These are phyloP conservation scores for Nepenthes alata DNA, from an alignment of 179 eudicot genomes.

Conservation along the genomic window DNA sequence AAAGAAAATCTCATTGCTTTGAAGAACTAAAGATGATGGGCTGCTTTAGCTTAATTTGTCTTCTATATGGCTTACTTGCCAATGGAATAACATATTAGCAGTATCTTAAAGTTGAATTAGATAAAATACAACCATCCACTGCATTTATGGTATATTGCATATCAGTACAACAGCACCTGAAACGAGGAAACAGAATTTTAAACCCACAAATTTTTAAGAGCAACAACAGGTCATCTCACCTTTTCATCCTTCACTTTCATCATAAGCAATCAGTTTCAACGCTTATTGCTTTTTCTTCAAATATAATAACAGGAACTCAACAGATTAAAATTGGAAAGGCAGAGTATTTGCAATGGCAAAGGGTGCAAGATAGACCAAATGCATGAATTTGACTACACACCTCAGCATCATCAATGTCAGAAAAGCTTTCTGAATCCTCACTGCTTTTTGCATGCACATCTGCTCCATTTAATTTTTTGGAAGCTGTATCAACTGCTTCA, in stretches of 20 bases:
- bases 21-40: not conserved
- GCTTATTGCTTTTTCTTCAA: not conserved
- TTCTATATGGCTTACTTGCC: not conserved
- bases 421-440: slow-evolving; percentile 45
- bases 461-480: slow-evolving; percentile 11
- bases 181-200: too few relatives aligned
- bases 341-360: not conserved
- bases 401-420: slow-evolving; percentile 72
- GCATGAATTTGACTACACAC: slow-evolving; percentile 17
- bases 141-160: too few relatives aligned
- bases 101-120: too few relatives aligned
- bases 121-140: too few relatives aligned
- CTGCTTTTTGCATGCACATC: slow-evolving; percentile 17
- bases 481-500: slow-evolving; percentile 8
- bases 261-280: not conserved
- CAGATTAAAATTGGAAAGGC: not conserved
- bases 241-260: not conserved
- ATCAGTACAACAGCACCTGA: too few relatives aligned
- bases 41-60: not conserved
- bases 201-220: too few relatives aligned
- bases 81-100: too few relatives aligned
- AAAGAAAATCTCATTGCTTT: not conserved
- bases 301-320: not conserved
- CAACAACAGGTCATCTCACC: not conserved
- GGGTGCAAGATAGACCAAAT: not conserved